Evolutionary conservation across 2,329 filamentous ascomycete species (phyloP).

Genomic region (Talaromyces funiculosus): DNA sequence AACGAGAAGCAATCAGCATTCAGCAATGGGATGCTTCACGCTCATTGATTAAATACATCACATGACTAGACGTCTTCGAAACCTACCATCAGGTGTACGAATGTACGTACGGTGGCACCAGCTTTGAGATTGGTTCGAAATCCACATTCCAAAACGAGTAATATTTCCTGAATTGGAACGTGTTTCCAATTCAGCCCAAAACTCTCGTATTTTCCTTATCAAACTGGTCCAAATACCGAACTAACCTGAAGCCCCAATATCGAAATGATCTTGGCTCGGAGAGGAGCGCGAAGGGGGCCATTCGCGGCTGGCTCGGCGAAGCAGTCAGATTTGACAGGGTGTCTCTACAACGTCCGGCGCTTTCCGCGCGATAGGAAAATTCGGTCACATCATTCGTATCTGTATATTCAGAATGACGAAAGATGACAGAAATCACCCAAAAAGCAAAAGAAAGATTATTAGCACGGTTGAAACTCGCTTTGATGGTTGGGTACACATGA

Average conservation of each 20-base stretch:
- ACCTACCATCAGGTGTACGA: background rate
- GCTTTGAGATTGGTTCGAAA: background rate
- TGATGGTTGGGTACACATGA: background rate
- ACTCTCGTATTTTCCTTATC: background rate
- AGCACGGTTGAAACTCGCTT: background rate
- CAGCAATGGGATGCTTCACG: background rate
- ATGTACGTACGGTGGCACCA: background rate
- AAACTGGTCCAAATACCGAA: background rate
- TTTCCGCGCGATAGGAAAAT: conserved; percentile 1
- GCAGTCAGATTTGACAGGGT: background rate
- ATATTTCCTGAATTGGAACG: background rate
- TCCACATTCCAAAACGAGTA: background rate
- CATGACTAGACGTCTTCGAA: background rate
- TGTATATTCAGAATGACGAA: background rate
- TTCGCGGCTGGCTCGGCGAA: conserved; percentile 5
- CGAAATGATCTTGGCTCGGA: background rate
- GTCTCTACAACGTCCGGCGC: background rate
- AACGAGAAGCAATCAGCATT: background rate
- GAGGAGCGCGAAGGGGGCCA: background rate
- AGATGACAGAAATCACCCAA: background rate
- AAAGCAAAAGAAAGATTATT: background rate
- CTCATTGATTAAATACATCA: background rate
- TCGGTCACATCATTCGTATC: background rate
- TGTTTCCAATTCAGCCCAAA: background rate
- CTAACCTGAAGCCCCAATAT: background rate